A percentile compares a stretch with the other conserved stretches of the same genome.
phyloP scores from a whole-genome alignment of 176 grass and related monocot genomes.

The Carex myosuroides region DNA sequence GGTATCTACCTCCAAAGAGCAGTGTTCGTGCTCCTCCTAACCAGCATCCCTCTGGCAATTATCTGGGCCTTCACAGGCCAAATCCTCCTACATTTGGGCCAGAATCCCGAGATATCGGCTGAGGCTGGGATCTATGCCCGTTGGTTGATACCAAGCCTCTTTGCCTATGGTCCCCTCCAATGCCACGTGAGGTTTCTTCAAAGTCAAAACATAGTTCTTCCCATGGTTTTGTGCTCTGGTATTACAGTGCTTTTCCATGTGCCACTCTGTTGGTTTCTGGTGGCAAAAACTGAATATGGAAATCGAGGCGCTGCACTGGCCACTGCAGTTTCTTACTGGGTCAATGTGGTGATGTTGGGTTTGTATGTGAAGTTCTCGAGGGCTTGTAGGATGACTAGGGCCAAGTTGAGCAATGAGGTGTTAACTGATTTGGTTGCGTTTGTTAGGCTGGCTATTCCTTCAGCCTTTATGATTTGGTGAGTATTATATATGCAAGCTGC shows the following conservation, averaged over 20 bases:
- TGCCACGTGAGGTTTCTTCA: constrained; percentile 88
- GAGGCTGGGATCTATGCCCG: constrained; percentile 56
- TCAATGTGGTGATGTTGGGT: constrained; percentile 57
- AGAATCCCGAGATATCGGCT: constrained; percentile 80
- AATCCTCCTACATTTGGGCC: constrained; percentile 54
- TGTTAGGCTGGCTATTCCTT: constrained; percentile 77
- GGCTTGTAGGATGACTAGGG: constrained; percentile 48
- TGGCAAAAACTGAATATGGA: constrained; percentile 38
- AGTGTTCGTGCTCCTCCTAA: constrained; percentile 54
- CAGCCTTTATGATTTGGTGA: constrained; percentile 92
- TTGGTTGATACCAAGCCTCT: constrained; percentile 75
- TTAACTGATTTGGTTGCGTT: constrained; percentile 50
- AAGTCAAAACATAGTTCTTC: constrained; percentile 58
- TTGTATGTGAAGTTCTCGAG: constrained; percentile 62
- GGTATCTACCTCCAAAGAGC: constrained; percentile 65
- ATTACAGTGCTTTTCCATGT: constrained; percentile 56
- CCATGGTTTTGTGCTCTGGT: constrained; percentile 60
- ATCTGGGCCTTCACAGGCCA: constrained; percentile 46
- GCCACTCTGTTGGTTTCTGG: constrained; percentile 59
- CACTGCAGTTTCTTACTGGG: constrained; percentile 64
- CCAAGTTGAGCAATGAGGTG: constrained; percentile 45
- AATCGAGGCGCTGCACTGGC: constrained; percentile 69
- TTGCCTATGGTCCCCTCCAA: constrained; percentile 80
- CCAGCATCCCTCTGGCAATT: constrained; percentile 46
- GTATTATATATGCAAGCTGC: background rate